Base-by-base conservation (phyloP, 345 rosid genomes). In the Moricandia moricandioides region DNA sequence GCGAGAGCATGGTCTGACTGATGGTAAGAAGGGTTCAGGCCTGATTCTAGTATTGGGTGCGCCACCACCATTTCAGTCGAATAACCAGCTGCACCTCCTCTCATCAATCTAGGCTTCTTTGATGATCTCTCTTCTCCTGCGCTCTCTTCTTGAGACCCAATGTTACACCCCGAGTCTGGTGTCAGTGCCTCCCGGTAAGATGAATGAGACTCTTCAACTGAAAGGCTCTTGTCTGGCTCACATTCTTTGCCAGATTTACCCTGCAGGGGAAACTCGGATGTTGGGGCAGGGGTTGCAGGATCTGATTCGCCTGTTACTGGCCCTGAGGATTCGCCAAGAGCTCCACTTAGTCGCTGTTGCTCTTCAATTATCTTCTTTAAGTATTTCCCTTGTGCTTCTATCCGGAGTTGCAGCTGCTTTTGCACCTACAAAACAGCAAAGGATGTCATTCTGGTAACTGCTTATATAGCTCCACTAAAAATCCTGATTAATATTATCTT, bases 351-450 rank as follows among this genome's bases (percentile, higher is more conserved):
- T 60, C 89, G 87, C 30, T 93, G 96, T 78, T 95, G 97, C 88
- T 95, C 99, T 85, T 95, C 97, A 34, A 95, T 95, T 78, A 95
- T 95, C 89, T 92, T 95, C 86, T 95, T 92, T 84, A 95, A 81
- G 83, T 92, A 95, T 84, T 92, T 90, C 58, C 97, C 97, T 69
- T 92, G 97, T 18, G 97, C 99, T 82, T 95, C 99, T 73, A 95
- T 95, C 58, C 97, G 91, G 70, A 95, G 80, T 70, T 95, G 99
- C 74, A 95, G 86, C 82, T 95, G 99, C 79, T 93, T 88, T 86
- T 95, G 99, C 72, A 95, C 99, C 97, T 95, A 67, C 12, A 60
- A 69, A 40, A 40, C 51, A 72, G 55, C 12, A 72, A 72, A 39
- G 65, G 67, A 60, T 37, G 69, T 72, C 63, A 67, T 5, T 30